Base-by-base conservation (phyloP, 305 asterid genomes). In the Fraxinus platypoda region DNA sequence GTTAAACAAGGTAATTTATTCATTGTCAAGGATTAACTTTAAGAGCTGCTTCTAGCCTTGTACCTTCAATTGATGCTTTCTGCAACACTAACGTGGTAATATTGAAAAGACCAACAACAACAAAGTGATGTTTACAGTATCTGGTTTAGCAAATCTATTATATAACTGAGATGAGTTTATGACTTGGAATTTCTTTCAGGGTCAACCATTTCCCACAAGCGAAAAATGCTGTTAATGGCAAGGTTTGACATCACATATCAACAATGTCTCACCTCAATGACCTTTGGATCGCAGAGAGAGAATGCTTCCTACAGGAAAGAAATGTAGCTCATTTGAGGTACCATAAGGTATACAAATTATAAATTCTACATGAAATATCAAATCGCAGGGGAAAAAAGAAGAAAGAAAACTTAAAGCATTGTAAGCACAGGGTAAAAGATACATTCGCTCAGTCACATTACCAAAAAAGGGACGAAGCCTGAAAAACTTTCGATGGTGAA, bases 301-400 rank as follows among this genome's bases (percentile, higher is more conserved):
- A 95, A 95, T 54, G 99, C 94, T 88, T 95, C 98, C 98, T 94
- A 85, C 88, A 89, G 89, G 84, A 89, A 70, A 86, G 25, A 87
- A 81, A 73, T 0, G 78, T 38, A 8, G 13, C 38, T 38, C 76
- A 76, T 34, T 78, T 81, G 11, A 23, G 12, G 83, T 72, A 74
- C 12, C 25, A 35, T 3, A 52, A 15, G 49, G 41, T 31, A 19
- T 19, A 57, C 68, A 57, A 79, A 77, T 30, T 19, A 73, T 49
- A 66, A 81, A 41, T 21, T 54, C 74, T 74, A 28, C 37, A 52
- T 41, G 68, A 21, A 38, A 43, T n/a, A 68, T 12, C 19, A 21
- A 23, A 62, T 37, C 71, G 43, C 80, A 57, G 11, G 11, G 25
- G 6, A 49, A 82, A 19, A 57, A 57, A 57, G 68, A 57, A 19